Conservation (phyloP, 495 filamentous ascomycete species). For the Aspergillus diversus region DNA sequence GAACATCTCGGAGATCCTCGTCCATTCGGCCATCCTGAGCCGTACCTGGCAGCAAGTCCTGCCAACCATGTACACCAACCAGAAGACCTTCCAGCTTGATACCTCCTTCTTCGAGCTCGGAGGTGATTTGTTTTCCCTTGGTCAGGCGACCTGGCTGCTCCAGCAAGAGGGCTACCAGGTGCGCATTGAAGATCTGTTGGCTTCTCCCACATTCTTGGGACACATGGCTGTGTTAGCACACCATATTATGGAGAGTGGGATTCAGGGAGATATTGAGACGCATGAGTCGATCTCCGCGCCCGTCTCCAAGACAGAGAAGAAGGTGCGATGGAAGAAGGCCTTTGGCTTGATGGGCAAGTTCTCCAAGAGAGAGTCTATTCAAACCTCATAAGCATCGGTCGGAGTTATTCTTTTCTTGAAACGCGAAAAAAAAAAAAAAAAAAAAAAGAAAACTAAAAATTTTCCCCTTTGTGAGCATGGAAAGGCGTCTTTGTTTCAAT, state of each 20-base stretch:
- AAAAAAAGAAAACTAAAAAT: no score
- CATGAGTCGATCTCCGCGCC: not conserved
- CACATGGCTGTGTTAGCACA: conserved; percentile 9
- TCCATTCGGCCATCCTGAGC: conserved; percentile 9
- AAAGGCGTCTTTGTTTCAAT: no score
- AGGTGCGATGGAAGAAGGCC: conserved; percentile 12
- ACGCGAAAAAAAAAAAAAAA: no score
- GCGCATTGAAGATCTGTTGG: conserved; percentile 8
- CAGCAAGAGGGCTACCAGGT: conserved; percentile 12
- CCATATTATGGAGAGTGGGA: not conserved
- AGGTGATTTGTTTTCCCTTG: conserved; percentile 2
- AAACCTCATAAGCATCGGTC: not conserved
- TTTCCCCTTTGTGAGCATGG: no score
- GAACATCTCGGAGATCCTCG: conserved; percentile 12
- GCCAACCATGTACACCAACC: conserved; percentile 2
- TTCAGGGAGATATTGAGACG: not conserved
- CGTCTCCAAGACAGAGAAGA: conserved; percentile 7
- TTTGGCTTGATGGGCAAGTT: conserved; percentile 9
- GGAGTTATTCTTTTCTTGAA: not conserved
- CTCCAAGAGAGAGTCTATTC: conserved; percentile 9
- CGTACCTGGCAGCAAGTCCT: conserved; percentile 11
- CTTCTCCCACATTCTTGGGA: not conserved
- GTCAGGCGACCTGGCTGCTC: conserved; percentile 5
- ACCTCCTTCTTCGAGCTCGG: conserved; percentile 10
- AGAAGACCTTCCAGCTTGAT: conserved; percentile 10